These are phyloP conservation scores for Suillus hirtellus DNA, from an alignment of 768 basidiomycete genomes.

Conservation along the genomic window DNA sequence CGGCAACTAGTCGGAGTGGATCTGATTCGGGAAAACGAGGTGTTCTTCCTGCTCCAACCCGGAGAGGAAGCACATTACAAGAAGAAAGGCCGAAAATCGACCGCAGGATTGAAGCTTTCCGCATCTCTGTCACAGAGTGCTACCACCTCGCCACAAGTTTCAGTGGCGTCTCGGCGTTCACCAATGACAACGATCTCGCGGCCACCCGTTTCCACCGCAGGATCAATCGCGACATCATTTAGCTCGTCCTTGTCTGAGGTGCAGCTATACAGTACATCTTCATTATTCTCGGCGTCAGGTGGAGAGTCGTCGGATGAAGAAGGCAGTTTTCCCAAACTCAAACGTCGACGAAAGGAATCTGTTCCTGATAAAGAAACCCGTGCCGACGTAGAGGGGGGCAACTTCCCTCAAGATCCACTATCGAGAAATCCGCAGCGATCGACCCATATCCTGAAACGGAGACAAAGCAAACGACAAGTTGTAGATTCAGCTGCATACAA, in stretches of 20 bases:
- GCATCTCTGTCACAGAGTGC: constrained; percentile 12
- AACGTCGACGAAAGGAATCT: constrained; percentile 20
- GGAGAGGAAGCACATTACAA: constrained; percentile 39
- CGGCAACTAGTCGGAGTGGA: constrained; percentile 66
- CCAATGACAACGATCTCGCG: constrained; percentile 23
- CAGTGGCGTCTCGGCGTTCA: constrained; percentile 19
- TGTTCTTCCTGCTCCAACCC: constrained; percentile 58
- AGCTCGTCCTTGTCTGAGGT: constrained; percentile 18
- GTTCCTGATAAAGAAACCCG: constrained; percentile 10
- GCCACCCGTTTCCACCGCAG: constrained; percentile 24
- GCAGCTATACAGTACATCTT: constrained; percentile 24
- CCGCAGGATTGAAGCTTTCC: constrained; percentile 4
- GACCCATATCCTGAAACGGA: constrained; percentile 11
- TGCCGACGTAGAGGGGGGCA: neutral
- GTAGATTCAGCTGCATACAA: constrained; percentile 39
- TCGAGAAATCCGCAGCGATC: neutral
- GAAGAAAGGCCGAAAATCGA: constrained; percentile 14
- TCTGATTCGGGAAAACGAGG: constrained; percentile 61
- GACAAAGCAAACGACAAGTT: constrained; percentile 32
- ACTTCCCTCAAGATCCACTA: neutral
- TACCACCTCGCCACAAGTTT: constrained; percentile 10
- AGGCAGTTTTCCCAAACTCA: constrained; percentile 3
- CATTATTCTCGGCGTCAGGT: constrained; percentile 27
- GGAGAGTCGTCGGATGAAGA: constrained; percentile 24
- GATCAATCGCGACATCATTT: constrained; percentile 22